Evolutionary conservation across 148 eudicot genomes (phyloP).

Genomic region (Chenopodium suecicum): DNA sequence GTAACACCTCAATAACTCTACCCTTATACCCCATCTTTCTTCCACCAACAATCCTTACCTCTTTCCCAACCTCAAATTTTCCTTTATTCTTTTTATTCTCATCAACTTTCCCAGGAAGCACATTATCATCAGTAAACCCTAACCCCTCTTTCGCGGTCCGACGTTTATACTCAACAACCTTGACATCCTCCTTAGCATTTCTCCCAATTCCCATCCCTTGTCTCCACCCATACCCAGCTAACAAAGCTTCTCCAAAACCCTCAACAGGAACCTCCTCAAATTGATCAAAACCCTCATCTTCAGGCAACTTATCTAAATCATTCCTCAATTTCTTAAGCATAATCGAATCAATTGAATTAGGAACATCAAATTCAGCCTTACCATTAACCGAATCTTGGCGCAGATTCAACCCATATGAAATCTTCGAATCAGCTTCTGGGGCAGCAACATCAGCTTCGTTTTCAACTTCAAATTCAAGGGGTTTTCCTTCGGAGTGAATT

Average conservation of each 20-base stretch:
- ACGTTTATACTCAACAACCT: conserved; percentile 49
- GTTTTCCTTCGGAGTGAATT: conserved; percentile 24
- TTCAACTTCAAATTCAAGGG: conserved; percentile 44
- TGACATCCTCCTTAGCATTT: conserved; percentile 70
- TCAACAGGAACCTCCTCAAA: conserved; percentile 71
- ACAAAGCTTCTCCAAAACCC: conserved; percentile 68
- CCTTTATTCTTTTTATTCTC: neutral
- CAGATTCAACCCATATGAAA: conserved; percentile 65
- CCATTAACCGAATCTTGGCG: conserved; percentile 24
- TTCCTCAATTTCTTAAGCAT: conserved; percentile 58
- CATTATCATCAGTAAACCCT: conserved; percentile 45
- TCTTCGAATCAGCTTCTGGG: conserved; percentile 26
- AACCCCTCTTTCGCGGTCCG: conserved; percentile 68
- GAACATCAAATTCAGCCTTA: neutral
- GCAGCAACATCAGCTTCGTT: neutral
- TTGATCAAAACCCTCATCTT: conserved; percentile 54
- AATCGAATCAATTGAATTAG: conserved; percentile 26
- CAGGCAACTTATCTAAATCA: conserved; percentile 64
- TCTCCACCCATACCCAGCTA: conserved; percentile 87
- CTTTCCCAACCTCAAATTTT: conserved; percentile 31
- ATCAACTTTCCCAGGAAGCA: conserved; percentile 2
- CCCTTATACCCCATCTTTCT: conserved; percentile 60
- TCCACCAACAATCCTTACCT: conserved; percentile 63
- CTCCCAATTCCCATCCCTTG: conserved; percentile 83
- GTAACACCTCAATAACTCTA: conserved; percentile 38